These are phyloP conservation scores for Xylaria sp. DNA, from an alignment of 2,329 filamentous ascomycete genomes.

Conservation along the genomic window DNA sequence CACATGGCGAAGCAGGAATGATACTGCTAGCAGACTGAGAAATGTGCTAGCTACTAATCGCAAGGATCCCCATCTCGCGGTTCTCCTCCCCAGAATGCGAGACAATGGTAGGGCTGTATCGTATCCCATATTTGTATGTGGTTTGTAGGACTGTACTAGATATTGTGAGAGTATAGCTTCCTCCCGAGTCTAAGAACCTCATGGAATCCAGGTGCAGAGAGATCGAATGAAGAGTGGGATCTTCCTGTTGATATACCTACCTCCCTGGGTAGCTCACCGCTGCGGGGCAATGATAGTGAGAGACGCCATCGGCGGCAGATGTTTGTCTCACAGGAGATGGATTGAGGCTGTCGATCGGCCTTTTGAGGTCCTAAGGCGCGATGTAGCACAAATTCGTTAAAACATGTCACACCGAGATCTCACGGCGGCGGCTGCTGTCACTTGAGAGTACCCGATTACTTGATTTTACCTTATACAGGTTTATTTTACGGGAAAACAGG, in stretches of 20 bases:
- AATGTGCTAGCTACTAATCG: not conserved
- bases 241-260: not conserved
- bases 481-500: too few relatives aligned
- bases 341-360: not conserved
- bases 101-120: not conserved
- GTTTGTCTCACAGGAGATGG: not conserved
- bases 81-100: not conserved
- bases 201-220: not conserved
- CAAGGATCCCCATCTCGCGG: conserved; percentile 7
- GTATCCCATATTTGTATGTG: conserved; percentile 5
- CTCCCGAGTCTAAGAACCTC: not conserved
- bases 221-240: not conserved
- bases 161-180: conserved; percentile 7
- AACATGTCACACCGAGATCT: too few relatives aligned
- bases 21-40: conserved; percentile 5
- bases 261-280: not conserved
- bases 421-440: too few relatives aligned
- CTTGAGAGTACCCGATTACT: too few relatives aligned
- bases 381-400: too few relatives aligned
- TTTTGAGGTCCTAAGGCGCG: not conserved
- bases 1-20: conserved; percentile 5
- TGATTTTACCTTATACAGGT: too few relatives aligned
- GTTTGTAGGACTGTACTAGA: conserved; percentile 1
- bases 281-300: not conserved
- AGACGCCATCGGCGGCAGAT: not conserved